A percentile compares a stretch with the other conserved stretches of the same genome.
Evolutionary conservation across 1,284 basidiomycete species (phyloP).

Genomic region (Caloboletus firmus): DNA sequence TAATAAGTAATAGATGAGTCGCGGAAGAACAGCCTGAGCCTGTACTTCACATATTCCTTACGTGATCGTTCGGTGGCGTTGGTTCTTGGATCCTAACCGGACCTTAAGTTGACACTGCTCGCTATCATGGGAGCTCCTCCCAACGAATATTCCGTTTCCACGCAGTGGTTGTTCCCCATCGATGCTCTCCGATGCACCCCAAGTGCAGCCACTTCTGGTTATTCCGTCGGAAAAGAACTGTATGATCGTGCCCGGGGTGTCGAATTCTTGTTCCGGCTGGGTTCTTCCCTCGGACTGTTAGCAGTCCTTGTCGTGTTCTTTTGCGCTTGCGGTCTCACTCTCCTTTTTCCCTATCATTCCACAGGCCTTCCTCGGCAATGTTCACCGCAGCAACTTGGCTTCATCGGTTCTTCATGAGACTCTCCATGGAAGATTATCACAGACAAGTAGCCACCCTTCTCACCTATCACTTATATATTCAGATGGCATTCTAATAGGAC

Average conservation of each 20-base stretch:
- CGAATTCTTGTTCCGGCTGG: slow-evolving; percentile 78
- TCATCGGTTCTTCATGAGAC: slow-evolving; percentile 94
- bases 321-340: slow-evolving; percentile 17
- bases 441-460: slow-evolving; percentile 54
- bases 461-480: slow-evolving; percentile 6
- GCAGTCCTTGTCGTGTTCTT: slow-evolving; percentile 34
- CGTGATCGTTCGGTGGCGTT: slow-evolving; percentile 34
- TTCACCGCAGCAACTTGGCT: slow-evolving; percentile 88
- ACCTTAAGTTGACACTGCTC: not conserved
- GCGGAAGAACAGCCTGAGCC: not conserved
- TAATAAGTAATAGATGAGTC: slow-evolving; percentile 13
- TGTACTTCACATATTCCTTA: slow-evolving; percentile 22
- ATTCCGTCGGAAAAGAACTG: slow-evolving; percentile 61
- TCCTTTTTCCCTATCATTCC: slow-evolving; percentile 10
- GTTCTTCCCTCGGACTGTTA: slow-evolving; percentile 70
- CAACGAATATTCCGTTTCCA: slow-evolving; percentile 30
- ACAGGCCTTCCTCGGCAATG: slow-evolving; percentile 74
- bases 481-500: slow-evolving; percentile 50
- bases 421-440: slow-evolving; percentile 81
- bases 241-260: slow-evolving; percentile 76
- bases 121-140: slow-evolving; percentile 24
- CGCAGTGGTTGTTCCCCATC: slow-evolving; percentile 73
- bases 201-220: slow-evolving; percentile 46
- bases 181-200: slow-evolving; percentile 60
- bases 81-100: slow-evolving; percentile 6